phyloP scores from a whole-genome alignment of 805 yeast genomes.

The Lachancea sp. region DNA sequence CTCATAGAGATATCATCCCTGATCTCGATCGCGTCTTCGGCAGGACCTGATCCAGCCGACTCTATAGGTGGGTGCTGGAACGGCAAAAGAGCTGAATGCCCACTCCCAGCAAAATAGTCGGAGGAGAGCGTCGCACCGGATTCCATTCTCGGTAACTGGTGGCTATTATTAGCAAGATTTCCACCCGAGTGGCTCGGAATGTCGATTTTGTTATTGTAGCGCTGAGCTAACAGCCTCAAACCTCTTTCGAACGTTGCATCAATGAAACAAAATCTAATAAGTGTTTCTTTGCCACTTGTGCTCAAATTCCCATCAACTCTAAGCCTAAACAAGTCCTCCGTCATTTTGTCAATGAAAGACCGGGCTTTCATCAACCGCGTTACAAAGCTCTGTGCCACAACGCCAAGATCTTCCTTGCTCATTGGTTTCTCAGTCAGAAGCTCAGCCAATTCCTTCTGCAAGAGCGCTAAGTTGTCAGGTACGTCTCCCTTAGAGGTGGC shows the following conservation, averaged over 20 bases:
- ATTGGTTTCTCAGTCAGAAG: constrained; percentile 37
- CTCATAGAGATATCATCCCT: constrained; percentile 16
- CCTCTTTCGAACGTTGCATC: constrained; percentile 66
- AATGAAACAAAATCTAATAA: constrained; percentile 62
- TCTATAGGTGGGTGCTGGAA: constrained; percentile 31
- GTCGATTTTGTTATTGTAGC: constrained; percentile 11
- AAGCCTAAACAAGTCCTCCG: constrained; percentile 51
- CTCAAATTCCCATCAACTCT: constrained; percentile 51
- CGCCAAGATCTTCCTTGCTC: constrained; percentile 23
- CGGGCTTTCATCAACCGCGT: constrained; percentile 35
- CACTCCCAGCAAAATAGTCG: constrained; percentile 24
- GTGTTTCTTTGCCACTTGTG: constrained; percentile 70
- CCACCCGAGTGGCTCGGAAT: constrained; percentile 1
- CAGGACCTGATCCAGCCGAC: constrained; percentile 16
- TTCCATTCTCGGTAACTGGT: neutral
- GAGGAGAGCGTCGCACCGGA: constrained; percentile 19
- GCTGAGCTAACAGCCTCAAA: constrained; percentile 29
- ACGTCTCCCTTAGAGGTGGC: neutral
- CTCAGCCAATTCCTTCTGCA: constrained; percentile 44
- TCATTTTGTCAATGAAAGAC: constrained; percentile 39
- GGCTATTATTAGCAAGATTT: neutral
- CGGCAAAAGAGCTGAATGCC: constrained; percentile 34
- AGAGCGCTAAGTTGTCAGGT: constrained; percentile 45
- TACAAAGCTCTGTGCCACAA: constrained; percentile 32
- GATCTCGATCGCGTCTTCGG: constrained; percentile 30